A percentile compares a stretch with the other conserved stretches of the same genome.
phyloP scores from a whole-genome alignment of 805 yeast species.

The Candida sonorensis region DNA sequence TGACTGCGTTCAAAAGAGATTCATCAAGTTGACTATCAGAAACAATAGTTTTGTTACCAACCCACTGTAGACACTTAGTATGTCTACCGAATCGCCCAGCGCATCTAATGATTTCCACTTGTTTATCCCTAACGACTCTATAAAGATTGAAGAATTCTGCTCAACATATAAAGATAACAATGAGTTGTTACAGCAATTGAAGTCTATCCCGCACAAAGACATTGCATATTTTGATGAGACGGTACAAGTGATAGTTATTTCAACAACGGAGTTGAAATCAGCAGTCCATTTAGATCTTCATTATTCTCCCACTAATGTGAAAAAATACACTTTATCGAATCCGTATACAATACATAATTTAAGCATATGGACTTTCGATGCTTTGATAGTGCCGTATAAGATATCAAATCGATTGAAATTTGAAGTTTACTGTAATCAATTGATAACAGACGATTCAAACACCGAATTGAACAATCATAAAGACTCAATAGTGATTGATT shows the following conservation, averaged over 20 bases:
- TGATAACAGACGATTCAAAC: constrained; percentile 1
- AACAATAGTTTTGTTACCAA: no score
- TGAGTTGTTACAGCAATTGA: no score
- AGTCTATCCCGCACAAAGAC: background rate
- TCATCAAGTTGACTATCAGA: no score
- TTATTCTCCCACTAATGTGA: constrained; percentile 7
- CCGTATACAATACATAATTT: constrained; percentile 2
- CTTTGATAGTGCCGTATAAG: constrained; percentile 15
- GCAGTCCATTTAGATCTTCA: constrained; percentile 8
- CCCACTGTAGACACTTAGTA: no score
- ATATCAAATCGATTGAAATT: constrained; percentile 10
- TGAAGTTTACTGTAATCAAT: constrained; percentile 12
- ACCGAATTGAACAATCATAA: background rate
- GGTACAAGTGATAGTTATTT: constrained; percentile 6
- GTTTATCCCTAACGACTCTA: no score
- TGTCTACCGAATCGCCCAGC: no score
- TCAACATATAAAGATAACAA: no score
- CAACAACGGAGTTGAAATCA: no score
- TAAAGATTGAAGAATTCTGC: no score
- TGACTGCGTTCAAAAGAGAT: no score
- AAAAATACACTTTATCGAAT: background rate
- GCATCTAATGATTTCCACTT: no score
- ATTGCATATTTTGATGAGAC: constrained; percentile 14
- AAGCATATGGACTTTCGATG: constrained; percentile 12
- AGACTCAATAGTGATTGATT: constrained; percentile 8